These are phyloP conservation scores for Blastomyces silverae DNA, from an alignment of 2,329 filamentous ascomycete species.

Conservation along the genomic window DNA sequence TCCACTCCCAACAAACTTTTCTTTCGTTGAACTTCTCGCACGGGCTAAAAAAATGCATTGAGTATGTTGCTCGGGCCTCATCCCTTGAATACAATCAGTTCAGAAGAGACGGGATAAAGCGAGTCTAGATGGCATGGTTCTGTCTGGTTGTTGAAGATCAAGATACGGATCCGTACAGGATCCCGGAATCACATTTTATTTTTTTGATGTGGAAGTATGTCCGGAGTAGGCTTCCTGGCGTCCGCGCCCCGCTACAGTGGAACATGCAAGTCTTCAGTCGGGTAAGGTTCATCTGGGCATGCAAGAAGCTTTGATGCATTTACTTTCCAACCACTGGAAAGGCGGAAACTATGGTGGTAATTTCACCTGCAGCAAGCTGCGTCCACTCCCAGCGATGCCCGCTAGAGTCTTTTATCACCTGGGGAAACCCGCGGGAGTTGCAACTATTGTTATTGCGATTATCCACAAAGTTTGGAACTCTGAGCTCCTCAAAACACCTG, in stretches of 20 bases:
- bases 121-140: conserved; percentile 5
- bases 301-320: conserved; percentile 7
- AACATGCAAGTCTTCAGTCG: neutral
- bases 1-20: conserved; percentile 4
- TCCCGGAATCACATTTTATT: neutral
- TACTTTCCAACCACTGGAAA: conserved; percentile 10
- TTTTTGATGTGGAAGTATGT: conserved; percentile 1
- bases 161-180: neutral
- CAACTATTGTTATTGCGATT: conserved; percentile 8
- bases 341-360: conserved; percentile 5
- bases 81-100: neutral
- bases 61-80: conserved; percentile 6
- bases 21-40: neutral
- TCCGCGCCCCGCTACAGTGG: conserved; percentile 4
- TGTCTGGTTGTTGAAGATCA: neutral
- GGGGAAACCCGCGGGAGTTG: neutral
- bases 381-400: conserved; percentile 4
- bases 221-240: neutral
- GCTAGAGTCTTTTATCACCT: neutral
- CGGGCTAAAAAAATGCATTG: neutral
- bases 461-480: neutral
- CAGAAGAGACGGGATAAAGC: neutral
- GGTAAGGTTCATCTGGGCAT: conserved; percentile 9
- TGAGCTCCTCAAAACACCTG: neutral
- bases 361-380: conserved; percentile 10